phyloP scores from a whole-genome alignment of 1,284 basidiomycete species.

The Volvariella surrecta region DNA sequence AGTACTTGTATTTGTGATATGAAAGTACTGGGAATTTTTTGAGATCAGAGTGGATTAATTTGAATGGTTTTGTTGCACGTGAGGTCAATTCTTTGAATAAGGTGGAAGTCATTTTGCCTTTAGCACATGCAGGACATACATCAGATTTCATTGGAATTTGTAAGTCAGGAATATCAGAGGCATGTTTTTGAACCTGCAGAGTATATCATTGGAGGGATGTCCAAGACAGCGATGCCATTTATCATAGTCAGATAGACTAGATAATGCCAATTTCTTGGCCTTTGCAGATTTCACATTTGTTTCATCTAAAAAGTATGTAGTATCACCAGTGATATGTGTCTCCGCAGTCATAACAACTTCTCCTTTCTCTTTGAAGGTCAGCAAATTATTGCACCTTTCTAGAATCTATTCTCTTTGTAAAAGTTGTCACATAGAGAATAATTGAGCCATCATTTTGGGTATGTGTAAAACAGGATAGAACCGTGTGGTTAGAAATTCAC shows the following conservation, averaged over 20 bases:
- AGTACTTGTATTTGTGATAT: conserved; percentile 3
- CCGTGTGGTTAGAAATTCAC: background rate
- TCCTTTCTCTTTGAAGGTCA: background rate
- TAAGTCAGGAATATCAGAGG: too few species aligned
- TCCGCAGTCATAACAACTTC: background rate
- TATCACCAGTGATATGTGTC: too few species aligned
- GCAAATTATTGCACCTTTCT: background rate
- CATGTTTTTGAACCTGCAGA: conserved; percentile 7
- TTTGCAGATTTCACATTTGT: too few species aligned
- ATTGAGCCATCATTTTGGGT: background rate
- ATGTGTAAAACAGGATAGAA: background rate
- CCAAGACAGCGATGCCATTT: conserved; percentile 10
- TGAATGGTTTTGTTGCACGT: conserved; percentile 11
- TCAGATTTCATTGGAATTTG: too few species aligned
- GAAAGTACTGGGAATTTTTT: background rate
- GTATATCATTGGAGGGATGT: conserved; percentile 10
- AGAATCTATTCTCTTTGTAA: background rate
- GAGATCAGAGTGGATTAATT: conserved; percentile 14
- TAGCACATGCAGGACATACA: conserved; percentile 15
- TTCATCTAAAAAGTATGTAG: too few species aligned
- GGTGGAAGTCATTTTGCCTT: conserved; percentile 15
- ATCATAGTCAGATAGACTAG: conserved; percentile 1
- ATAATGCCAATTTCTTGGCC: too few species aligned
- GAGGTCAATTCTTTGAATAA: conserved; percentile 11
- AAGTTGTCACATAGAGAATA: conserved; percentile 4